Percentiles rank a stretch among this genome's conserved stretches.
These are phyloP conservation scores for Neurospora sp. DNA, from an alignment of 495 filamentous ascomycete species.

Conservation along the genomic window DNA sequence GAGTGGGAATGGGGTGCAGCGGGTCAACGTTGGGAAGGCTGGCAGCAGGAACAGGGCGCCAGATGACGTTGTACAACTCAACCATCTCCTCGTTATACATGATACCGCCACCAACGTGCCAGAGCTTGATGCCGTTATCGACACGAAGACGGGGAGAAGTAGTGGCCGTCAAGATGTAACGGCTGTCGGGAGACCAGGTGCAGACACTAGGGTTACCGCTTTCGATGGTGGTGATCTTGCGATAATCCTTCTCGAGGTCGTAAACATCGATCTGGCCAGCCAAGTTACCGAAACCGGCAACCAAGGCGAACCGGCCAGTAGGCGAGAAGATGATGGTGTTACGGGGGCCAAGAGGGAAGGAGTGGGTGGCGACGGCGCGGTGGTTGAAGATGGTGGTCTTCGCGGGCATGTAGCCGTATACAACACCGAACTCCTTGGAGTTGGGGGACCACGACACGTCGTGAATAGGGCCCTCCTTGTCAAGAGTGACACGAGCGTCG, in stretches of 20 bases:
- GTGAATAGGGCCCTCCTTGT: conserved; percentile 97
- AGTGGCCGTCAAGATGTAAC: conserved; percentile 89
- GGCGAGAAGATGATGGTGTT: conserved; percentile 96
- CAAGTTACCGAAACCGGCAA: conserved; percentile 95
- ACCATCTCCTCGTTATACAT: conserved; percentile 93
- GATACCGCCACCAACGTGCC: conserved; percentile 81
- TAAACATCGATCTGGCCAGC: conserved; percentile 97
- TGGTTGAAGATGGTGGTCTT: conserved; percentile 96
- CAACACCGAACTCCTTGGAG: conserved; percentile 90
- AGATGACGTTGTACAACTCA: conserved; percentile 86
- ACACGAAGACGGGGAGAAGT: conserved; percentile 90
- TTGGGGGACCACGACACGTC: conserved; percentile 97
- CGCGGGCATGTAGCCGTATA: conserved; percentile 96
- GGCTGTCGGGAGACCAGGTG: conserved; percentile 92
- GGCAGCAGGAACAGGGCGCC: conserved; percentile 63
- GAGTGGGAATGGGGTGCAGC: conserved; percentile 63
- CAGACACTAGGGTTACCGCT: conserved; percentile 92
- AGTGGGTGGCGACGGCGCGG: conserved; percentile 68
- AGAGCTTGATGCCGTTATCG: conserved; percentile 91
- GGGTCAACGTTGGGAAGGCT: conserved; percentile 59
- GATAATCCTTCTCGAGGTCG: conserved; percentile 83
- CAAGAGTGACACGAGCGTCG: conserved; percentile 82
- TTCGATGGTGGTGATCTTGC: conserved; percentile 87
- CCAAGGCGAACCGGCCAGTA: conserved; percentile 80
- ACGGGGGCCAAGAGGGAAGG: conserved; percentile 72